A percentile compares a stretch with the other conserved stretches of the same genome.
Conservation (phyloP, 306 rosid genomes). For the Begonia peltatifolia region DNA sequence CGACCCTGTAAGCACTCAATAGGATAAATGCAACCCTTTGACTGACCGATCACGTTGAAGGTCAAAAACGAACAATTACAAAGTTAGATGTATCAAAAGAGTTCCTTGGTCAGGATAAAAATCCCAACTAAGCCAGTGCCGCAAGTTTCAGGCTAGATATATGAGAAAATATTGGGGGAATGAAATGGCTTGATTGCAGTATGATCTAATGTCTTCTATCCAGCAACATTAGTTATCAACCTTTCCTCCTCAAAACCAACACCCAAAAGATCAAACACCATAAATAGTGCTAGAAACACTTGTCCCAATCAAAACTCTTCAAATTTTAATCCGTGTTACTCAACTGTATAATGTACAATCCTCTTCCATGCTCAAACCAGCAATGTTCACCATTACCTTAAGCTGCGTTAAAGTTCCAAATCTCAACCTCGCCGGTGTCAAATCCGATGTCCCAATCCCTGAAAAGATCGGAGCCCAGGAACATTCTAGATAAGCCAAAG, state of each 20-base stretch:
- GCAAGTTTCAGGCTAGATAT: too few relatives aligned
- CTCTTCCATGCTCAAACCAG: constrained; percentile 51
- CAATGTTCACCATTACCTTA: constrained; percentile 28
- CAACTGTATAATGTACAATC: constrained; percentile 35
- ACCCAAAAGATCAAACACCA: constrained; percentile 7
- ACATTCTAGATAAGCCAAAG: constrained; percentile 4
- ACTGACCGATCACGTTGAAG: too few relatives aligned
- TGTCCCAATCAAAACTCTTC: constrained; percentile 10
- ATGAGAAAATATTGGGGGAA: too few relatives aligned
- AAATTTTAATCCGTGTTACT: constrained; percentile 31
- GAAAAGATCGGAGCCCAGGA: constrained; percentile 22
- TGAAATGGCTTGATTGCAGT: constrained; percentile 26
- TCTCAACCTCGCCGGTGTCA: constrained; percentile 21
- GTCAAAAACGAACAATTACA: too few relatives aligned
- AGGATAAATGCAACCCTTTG: constrained; percentile 1
- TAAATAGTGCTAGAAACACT: constrained; percentile 12
- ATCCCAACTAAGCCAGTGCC: too few relatives aligned
- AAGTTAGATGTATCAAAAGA: not conserved
- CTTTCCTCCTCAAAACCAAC: constrained; percentile 18
- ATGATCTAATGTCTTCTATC: constrained; percentile 22
- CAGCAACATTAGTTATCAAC: constrained; percentile 18
- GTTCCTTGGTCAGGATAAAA: constrained; percentile 5
- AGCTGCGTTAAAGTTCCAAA: constrained; percentile 33
- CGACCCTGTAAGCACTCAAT: constrained; percentile 8
- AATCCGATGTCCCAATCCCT: constrained; percentile 18